Base-by-base conservation (phyloP, 2,329 filamentous ascomycete species). In the Trichoderma koningii region DNA sequence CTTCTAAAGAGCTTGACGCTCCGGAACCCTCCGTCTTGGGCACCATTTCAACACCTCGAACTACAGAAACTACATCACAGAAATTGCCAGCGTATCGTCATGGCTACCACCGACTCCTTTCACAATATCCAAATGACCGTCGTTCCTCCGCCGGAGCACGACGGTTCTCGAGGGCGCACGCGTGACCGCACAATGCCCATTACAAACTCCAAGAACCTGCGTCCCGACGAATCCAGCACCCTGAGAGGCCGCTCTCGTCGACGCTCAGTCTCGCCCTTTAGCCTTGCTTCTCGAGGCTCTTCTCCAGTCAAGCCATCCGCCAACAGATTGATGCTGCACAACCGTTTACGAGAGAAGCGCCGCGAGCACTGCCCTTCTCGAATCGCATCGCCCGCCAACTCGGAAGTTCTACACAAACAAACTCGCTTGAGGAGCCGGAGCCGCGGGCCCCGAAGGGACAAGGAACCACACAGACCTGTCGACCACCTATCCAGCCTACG, bases 341-440 rank as follows among this genome's bases (percentile, higher is more conserved):
- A 78, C 47, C 73, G 78, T 14, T 75, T 81, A 15, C 73, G 78
- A 5, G 75, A 77, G 34, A 74, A 74, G 41, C 77, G 79, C 47
- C 78, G 81, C 21, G 80, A 80, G 68, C 80, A 81, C 67, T 80
- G 78, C 65, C 78, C 78, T 12, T 80, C 78, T 14, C 73, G 78
- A 21, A 75, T 75, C 19, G 68, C 74, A 1, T 77, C 77, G 6
- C 76, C 76, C 3, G 69, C 74, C 28, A 74, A 72, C n/a, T 71
- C 74, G 68, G 71, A 72, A 30, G 68, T 69, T 17, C 69, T 72
- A 48, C 73, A 76, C 23, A 76, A 76, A 53, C 75, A 75, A n/a
- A 75, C 77, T 66, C 71, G 77, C 59, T 77, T 76, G 14, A 73
- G 77, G 61, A 80, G 77, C 70, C 72, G 75, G 63, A 78, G 77